These are phyloP conservation scores for Microsporum ferrugineum DNA, from an alignment of 2,329 filamentous ascomycete species.

Conservation along the genomic window DNA sequence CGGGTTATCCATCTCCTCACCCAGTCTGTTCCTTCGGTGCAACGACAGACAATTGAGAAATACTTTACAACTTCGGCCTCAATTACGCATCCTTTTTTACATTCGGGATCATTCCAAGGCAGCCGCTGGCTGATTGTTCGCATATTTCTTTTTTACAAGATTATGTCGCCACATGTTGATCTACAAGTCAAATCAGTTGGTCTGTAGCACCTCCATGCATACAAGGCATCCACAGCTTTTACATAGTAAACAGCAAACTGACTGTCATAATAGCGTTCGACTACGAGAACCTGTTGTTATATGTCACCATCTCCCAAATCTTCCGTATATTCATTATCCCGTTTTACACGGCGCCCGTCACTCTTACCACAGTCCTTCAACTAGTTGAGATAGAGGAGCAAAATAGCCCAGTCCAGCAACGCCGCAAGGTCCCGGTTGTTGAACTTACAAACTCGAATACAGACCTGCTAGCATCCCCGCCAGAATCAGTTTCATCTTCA, in stretches of 20 bases:
- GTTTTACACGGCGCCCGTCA: constrained; percentile 57
- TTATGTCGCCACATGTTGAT: constrained; percentile 63
- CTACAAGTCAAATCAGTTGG: constrained; percentile 53
- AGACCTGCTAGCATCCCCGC: not conserved
- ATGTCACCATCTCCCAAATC: constrained; percentile 60
- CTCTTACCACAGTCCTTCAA: constrained; percentile 54
- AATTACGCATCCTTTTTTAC: constrained; percentile 69
- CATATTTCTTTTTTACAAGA: constrained; percentile 76
- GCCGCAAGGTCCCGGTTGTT: not conserved
- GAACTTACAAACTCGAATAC: not conserved
- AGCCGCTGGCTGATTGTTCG: constrained; percentile 56
- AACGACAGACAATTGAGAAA: constrained; percentile 52
- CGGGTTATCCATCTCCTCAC: constrained; percentile 57
- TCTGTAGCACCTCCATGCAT: constrained; percentile 22
- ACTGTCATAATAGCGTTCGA: constrained; percentile 52
- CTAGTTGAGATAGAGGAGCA: constrained; percentile 27
- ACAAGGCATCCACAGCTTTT: not conserved
- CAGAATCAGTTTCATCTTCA: not conserved
- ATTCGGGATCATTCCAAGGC: constrained; percentile 48
- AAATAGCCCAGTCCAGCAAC: constrained; percentile 6
- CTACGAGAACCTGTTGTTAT: constrained; percentile 53
- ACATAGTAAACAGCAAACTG: not conserved
- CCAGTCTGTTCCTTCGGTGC: constrained; percentile 54
- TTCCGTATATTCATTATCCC: constrained; percentile 71
- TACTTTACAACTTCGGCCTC: constrained; percentile 63